Percentiles rank a stretch among this genome's conserved stretches.
phyloP scores from a whole-genome alignment of 139 green algal genomes.

The Pseudopediastrum boryanum region DNA sequence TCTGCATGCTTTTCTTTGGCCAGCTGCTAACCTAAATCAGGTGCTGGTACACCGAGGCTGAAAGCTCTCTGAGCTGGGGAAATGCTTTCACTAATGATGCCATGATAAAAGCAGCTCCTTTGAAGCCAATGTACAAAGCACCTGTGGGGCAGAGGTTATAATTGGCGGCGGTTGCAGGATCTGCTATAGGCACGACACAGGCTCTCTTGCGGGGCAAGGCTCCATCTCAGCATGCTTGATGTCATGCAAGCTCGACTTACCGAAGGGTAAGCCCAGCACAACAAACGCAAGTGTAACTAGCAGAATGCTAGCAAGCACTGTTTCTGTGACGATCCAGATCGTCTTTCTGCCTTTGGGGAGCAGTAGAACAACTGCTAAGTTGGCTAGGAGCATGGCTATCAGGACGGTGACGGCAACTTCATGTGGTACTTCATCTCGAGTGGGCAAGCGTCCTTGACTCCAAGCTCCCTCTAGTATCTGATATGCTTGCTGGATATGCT shows the following conservation, averaged over 20 bases:
- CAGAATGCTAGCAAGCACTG: constrained; percentile 19
- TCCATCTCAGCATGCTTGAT: neutral
- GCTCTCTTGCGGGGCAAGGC: neutral
- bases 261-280: constrained; percentile 21
- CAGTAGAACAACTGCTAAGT: constrained; percentile 11
- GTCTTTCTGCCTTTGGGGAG: neutral
- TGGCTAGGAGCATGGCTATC: neutral
- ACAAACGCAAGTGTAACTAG: constrained; percentile 22
- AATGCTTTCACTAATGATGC: constrained; percentile 2
- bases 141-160: neutral
- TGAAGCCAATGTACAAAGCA: constrained; percentile 30
- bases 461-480: neutral
- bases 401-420: too few relatives aligned
- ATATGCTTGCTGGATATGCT: neutral
- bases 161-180: neutral
- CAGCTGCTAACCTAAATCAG: too few relatives aligned
- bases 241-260: neutral
- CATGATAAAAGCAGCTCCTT: constrained; percentile 16
- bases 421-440: too few relatives aligned
- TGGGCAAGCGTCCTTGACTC: too few relatives aligned
- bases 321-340: constrained; percentile 6
- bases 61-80: neutral
- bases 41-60: neutral
- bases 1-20: too few relatives aligned
- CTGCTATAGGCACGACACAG: neutral